Percentiles rank a stretch among this genome's conserved stretches.
These are phyloP conservation scores for Candida verbasci DNA, from an alignment of 805 yeast species.

Conservation along the genomic window DNA sequence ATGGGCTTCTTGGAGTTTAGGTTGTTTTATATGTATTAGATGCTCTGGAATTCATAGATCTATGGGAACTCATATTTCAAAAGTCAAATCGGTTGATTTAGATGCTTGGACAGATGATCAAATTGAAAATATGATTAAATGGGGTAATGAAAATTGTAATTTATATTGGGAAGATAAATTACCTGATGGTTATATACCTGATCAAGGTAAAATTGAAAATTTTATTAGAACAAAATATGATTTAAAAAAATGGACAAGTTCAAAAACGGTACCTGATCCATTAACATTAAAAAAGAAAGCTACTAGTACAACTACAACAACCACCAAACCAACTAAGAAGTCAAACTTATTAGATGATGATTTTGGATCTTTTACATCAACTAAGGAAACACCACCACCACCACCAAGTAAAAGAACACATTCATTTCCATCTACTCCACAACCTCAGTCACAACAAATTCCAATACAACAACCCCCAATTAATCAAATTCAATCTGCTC, in stretches of 20 bases:
- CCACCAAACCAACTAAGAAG: constrained; percentile 4
- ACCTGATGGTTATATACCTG: constrained; percentile 69
- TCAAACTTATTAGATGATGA: constrained; percentile 32
- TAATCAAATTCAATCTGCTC: constrained; percentile 21
- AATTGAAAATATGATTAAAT: constrained; percentile 68
- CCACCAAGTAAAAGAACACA: background rate
- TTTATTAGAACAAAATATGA: constrained; percentile 93
- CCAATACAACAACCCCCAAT: constrained; percentile 6
- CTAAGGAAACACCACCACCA: constrained; percentile 10
- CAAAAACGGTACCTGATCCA: constrained; percentile 60
- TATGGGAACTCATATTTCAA: constrained; percentile 91
- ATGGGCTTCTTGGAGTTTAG: constrained; percentile 97
- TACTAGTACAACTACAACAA: no score
- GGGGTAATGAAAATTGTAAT: constrained; percentile 86
- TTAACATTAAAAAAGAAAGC: constrained; percentile 22
- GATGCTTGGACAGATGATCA: constrained; percentile 98
- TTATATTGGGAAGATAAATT: constrained; percentile 78
- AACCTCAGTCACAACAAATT: constrained; percentile 2
- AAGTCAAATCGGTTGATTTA: constrained; percentile 89
- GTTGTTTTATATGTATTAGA: constrained; percentile 87
- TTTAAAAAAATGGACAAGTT: constrained; percentile 75
- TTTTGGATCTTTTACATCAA: constrained; percentile 37
- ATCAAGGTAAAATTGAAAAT: constrained; percentile 78
- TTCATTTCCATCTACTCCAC: constrained; percentile 6
- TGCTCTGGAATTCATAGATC: constrained; percentile 96